Base-by-base conservation (phyloP, 1,139 yeast species). In the Suzukiozyma palmioleophila region DNA sequence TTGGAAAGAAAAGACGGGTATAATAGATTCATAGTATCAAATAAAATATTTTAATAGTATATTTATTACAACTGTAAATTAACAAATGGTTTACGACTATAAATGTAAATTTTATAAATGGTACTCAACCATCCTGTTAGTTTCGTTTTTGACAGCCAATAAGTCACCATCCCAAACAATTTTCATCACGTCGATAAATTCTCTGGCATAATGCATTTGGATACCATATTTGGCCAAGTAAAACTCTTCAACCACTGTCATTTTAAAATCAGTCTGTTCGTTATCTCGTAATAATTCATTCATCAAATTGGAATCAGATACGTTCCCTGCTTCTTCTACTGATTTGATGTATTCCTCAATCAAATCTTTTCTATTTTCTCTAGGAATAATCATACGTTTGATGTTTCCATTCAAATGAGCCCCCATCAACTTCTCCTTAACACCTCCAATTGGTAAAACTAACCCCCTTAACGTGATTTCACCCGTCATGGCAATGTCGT, bases 381-480 rank as follows among this genome's bases (percentile, higher is more conserved):
- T 65, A 3, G 96, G 96, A 2, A 79, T 66, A 39, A 88, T 65
- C 37, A 88, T 79, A 36, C 77, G 75, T 40, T 67, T 70, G 42
- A 79, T 76, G 4, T 39, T 41, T 15, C 75, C 72, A 33, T 84
- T 79, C 49, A 85, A 69, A 52, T 86, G 90, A 1, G 96, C 96
- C 1, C 96, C 96, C 37, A 86, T 68, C 37, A 88, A 64, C 60
- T 88, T 88, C 57, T 88, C 96, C 43, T 84, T 79, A 26, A 89
- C 74, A 1, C 97, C 97, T 5, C 97, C 97, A 49, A 89, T 89
- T 3, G 95, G 95, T 39, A 89, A 67, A 0, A 89, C 86, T 52
- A 84, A 77, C 2, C 97, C 96, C 28, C 96, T 71, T 18, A 89
- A 69, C 0, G 96, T 87, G 48, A 89, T 82, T 56, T 89, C 97